These are phyloP conservation scores for Zangia roseola DNA, from an alignment of 768 basidiomycete species.

Conservation along the genomic window DNA sequence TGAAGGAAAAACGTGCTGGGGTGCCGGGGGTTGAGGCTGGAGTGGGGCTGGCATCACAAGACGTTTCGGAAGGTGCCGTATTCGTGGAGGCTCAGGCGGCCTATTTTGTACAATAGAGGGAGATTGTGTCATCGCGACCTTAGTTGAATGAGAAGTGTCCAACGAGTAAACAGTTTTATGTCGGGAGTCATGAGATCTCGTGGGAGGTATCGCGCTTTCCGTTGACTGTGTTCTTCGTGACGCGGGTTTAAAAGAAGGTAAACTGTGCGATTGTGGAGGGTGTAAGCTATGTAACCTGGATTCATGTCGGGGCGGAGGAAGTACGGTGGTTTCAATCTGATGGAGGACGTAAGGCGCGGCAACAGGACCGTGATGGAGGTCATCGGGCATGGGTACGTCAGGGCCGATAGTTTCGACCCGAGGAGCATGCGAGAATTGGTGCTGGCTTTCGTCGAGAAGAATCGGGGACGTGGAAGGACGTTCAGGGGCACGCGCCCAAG, in stretches of 20 bases:
- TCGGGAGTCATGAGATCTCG: not conserved
- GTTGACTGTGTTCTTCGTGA: conserved; percentile 4
- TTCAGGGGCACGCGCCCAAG: not conserved
- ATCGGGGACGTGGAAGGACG: not conserved
- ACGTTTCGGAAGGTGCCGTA: conserved; percentile 53
- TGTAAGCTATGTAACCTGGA: conserved; percentile 5
- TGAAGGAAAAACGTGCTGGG: conserved; percentile 15
- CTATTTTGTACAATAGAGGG: conserved; percentile 7
- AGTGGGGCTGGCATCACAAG: conserved; percentile 77
- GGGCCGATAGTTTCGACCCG: conserved; percentile 10
- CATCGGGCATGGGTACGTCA: conserved; percentile 5
- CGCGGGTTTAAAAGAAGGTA: conserved; percentile 1
- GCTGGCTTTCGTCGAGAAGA: not conserved
- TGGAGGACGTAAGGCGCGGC: conserved; percentile 13
- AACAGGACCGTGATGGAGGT: conserved; percentile 7
- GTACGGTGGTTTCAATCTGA: conserved; percentile 11
- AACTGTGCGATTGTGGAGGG: conserved; percentile 5
- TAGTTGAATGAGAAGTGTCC: conserved; percentile 7
- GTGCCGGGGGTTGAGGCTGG: conserved; percentile 34
- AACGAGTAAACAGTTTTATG: conserved; percentile 10
- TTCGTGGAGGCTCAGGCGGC: conserved; percentile 16
- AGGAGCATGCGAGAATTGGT: conserved; percentile 11
- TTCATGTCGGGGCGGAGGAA: conserved; percentile 26
- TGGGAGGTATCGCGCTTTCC: not conserved
- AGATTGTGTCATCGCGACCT: conserved; percentile 2